Evolutionary conservation across 306 rosid genomes (phyloP).

Genomic region (Medicago arabica): DNA sequence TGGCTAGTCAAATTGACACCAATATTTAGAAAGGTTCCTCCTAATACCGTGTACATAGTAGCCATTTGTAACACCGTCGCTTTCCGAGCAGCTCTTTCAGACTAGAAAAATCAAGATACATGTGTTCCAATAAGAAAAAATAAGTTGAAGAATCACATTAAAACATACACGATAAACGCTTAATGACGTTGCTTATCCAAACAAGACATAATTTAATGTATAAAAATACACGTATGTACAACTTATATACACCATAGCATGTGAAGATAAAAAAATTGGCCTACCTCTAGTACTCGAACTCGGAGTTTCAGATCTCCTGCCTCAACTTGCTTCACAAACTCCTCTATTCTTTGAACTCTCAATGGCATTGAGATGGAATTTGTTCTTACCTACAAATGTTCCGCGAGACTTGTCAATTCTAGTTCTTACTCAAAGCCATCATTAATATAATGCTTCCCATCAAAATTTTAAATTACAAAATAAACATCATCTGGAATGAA

Average conservation of each 20-base stretch:
- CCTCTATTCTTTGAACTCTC: constrained; percentile 92
- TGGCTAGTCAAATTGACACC: constrained; percentile 79
- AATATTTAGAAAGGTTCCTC: constrained; percentile 81
- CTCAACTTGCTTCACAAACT: constrained; percentile 85
- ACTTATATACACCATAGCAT: not conserved
- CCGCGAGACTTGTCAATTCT: constrained; percentile 13
- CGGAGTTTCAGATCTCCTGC: constrained; percentile 90
- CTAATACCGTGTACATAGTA: constrained; percentile 76
- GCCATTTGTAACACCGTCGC: constrained; percentile 90
- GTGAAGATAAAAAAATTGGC: not conserved
- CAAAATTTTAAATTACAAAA: constrained; percentile 10
- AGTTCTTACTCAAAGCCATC: constrained; percentile 16
- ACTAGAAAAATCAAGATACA: constrained; percentile 52
- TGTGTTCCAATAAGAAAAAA: constrained; percentile 7
- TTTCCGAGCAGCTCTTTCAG: constrained; percentile 92
- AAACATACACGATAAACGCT: not conserved
- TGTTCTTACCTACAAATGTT: constrained; percentile 71
- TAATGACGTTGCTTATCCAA: not conserved
- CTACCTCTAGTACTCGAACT: constrained; percentile 93
- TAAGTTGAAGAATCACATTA: not conserved
- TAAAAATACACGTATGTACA: not conserved
- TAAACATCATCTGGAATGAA: constrained; percentile 23
- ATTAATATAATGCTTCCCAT: constrained; percentile 14
- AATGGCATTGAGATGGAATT: constrained; percentile 93
- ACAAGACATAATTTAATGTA: not conserved